phyloP scores from a whole-genome alignment of 345 rosid species.

The Aurinia saxatilis region DNA sequence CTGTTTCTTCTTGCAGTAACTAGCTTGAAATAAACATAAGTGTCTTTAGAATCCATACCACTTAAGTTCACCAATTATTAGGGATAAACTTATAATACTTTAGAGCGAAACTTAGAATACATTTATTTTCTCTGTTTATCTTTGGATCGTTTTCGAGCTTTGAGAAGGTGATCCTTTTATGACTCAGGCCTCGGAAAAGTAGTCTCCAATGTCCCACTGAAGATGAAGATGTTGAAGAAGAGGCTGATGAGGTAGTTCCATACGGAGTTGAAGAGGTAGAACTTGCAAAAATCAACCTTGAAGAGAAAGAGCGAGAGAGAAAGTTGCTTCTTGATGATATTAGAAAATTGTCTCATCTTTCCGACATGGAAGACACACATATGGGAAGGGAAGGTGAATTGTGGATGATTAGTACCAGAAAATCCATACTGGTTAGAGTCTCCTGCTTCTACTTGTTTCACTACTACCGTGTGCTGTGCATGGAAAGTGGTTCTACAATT shows the following conservation, averaged over 20 bases:
- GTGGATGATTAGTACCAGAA: constrained; percentile 43
- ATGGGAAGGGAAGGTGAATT: constrained; percentile 30
- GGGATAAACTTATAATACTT: background rate
- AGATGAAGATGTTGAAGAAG: constrained; percentile 95
- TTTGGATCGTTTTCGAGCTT: background rate
- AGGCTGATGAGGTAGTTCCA: constrained; percentile 96
- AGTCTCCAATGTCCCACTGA: constrained; percentile 80
- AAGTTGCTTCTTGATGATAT: constrained; percentile 74
- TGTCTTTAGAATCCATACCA: background rate
- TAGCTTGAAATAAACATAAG: background rate
- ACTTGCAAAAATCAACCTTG: constrained; percentile 83
- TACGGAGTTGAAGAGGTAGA: constrained; percentile 97
- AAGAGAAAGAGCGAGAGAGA: constrained; percentile 65
- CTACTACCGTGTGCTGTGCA: background rate
- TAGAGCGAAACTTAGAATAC: background rate
- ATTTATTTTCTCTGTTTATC: background rate
- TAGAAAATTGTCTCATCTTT: constrained; percentile 54
- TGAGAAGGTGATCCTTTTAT: constrained; percentile 13
- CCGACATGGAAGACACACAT: constrained; percentile 48
- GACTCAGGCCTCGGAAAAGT: constrained; percentile 84
- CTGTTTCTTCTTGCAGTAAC: background rate
- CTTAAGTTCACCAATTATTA: background rate
- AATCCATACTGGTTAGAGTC: constrained; percentile 38
- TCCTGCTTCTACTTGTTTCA: background rate
- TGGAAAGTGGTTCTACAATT: background rate